These are phyloP conservation scores for Plasmodium yoelii DNA, from an alignment of 169 alveolate genomes.

Conservation along the genomic window DNA sequence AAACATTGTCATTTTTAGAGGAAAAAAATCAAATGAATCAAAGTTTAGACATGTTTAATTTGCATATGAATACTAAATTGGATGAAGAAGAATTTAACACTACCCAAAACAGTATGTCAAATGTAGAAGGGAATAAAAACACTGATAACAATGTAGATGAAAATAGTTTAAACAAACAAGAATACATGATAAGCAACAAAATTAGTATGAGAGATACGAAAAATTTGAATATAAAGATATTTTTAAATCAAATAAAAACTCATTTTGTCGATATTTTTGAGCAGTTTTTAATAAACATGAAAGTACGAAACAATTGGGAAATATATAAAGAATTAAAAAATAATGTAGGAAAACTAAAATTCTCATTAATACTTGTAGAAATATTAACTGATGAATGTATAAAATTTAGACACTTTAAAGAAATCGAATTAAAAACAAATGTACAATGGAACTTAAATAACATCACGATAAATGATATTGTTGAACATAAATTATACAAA, in stretches of 20 bases:
- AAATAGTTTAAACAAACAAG: background rate
- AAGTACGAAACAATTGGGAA: conserved; percentile 67
- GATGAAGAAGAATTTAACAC: background rate
- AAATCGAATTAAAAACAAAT: conserved; percentile 62
- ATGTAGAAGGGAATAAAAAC: background rate
- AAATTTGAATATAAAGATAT: conserved; percentile 43
- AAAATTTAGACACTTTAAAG: conserved; percentile 72
- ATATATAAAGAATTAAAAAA: conserved; percentile 71
- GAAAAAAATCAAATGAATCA: background rate
- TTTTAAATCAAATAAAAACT: conserved; percentile 46
- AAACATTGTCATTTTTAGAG: conserved; percentile 22
- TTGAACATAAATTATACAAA: conserved; percentile 68
- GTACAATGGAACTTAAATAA: conserved; percentile 50
- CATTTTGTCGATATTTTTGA: conserved; percentile 61
- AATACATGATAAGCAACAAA: background rate
- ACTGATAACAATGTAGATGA: background rate
- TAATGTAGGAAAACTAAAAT: conserved; percentile 72
- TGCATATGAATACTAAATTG: background rate
- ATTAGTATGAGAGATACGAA: background rate
- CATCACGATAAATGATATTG: conserved; percentile 64
- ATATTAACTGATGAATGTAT: conserved; percentile 74
- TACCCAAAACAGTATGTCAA: conserved; percentile 1
- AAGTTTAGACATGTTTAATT: background rate
- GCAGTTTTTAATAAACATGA: conserved; percentile 56
- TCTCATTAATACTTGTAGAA: conserved; percentile 66